These are phyloP conservation scores for Leccinum broughii DNA, from an alignment of 768 basidiomycete genomes.

Conservation along the genomic window DNA sequence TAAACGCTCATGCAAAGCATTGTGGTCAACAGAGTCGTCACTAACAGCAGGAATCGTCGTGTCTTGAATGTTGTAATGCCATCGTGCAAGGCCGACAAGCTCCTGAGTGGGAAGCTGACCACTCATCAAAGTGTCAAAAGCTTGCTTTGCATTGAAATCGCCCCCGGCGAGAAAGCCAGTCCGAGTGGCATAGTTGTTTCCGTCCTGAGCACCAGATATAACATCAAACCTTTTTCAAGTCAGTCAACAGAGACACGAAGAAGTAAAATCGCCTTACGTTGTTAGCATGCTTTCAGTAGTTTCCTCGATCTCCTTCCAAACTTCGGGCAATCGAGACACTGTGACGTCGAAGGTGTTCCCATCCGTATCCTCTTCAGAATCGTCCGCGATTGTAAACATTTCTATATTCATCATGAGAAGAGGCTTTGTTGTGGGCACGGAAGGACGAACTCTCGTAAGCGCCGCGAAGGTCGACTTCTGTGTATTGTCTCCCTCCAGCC, in stretches of 20 bases:
- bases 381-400: constrained; percentile 37
- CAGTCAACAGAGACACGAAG: constrained; percentile 1
- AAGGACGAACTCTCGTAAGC: constrained; percentile 56
- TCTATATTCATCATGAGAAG: constrained; percentile 34
- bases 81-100: constrained; percentile 45
- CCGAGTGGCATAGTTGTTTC: constrained; percentile 42
- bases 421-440: background rate
- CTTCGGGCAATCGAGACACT: constrained; percentile 53
- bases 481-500: constrained; percentile 45
- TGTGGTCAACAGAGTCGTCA: constrained; percentile 37
- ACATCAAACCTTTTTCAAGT: constrained; percentile 56
- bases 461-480: constrained; percentile 47
- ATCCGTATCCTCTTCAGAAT: constrained; percentile 35
- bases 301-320: constrained; percentile 54
- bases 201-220: constrained; percentile 52
- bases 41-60: constrained; percentile 46
- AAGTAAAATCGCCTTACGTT: constrained; percentile 41
- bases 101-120: constrained; percentile 44
- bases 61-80: constrained; percentile 53
- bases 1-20: constrained; percentile 40
- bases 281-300: constrained; percentile 59
- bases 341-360: constrained; percentile 45
- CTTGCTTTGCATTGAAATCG: constrained; percentile 50
- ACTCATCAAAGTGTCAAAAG: constrained; percentile 52
- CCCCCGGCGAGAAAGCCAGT: constrained; percentile 61